Evolutionary conservation across 2,329 filamentous ascomycete species (phyloP), one percentile per base, ranked within the genome.

Genomic region (Ilyonectria robusta): DNA sequence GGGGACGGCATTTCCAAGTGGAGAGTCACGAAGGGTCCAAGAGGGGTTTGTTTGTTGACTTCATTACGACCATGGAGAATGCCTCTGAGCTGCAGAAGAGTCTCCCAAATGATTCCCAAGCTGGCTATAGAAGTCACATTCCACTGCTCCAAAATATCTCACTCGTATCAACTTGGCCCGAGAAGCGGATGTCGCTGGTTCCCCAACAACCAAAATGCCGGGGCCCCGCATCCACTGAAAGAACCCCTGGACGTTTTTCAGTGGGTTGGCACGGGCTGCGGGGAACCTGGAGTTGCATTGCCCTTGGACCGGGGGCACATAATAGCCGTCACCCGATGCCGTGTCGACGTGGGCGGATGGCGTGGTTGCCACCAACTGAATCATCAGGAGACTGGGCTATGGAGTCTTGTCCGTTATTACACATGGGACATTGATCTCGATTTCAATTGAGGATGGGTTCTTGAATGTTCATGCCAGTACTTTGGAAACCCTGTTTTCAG

Each of bases 181-280:
- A 21, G 13, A 13, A 40, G 17, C 3, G 15, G 13, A 23, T 29
- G 21, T 4, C 19, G 17, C 23, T 19, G 19, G 35, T 47, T 61
- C 57, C 35, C 57, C 63, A 56, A 60, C 46, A 51, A 33, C 29
- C 6, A 21, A 44, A 35, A 55, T 44, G n/a, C 31, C 21, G 58
- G 63, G 58, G 57, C 57, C 62, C 62, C 62, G 62, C 62, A 65
- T 51, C n/a, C 10, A 21, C n/a, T 15, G 31, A 33, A 23, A 56
- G 7, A n/a, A 13, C n/a, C 11, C 26, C 58, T 3, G 11, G 31
- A 53, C 10, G 50, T 8, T 23, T 53, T 10, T 53, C 19, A 21
- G 6, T n/a, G 11, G 53, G 53, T 21, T 56, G 50, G 19, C 51
- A 37, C 47, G 35, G 37, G 47, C 63, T 61, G 63, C 53, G 63